Conservation (phyloP, 148 eudicot genomes). For the Chenopodium album region DNA sequence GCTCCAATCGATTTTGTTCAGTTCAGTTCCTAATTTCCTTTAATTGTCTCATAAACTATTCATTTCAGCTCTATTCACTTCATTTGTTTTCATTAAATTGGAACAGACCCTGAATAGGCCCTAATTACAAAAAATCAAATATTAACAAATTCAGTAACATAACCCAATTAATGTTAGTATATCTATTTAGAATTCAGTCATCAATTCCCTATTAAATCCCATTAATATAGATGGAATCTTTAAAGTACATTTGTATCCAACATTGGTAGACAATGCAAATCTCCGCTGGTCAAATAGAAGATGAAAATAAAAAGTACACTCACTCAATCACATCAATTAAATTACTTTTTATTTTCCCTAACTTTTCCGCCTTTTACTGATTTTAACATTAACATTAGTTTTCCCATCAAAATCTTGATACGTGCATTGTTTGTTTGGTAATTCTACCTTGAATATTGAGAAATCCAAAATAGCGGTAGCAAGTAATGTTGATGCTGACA, state of each 20-base stretch:
- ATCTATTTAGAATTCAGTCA: too few relatives aligned
- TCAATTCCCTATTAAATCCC: too few relatives aligned
- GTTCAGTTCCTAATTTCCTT: too few relatives aligned
- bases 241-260: neutral
- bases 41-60: too few relatives aligned
- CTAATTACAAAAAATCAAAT: too few relatives aligned
- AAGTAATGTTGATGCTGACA: slow-evolving; percentile 3
- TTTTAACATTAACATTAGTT: neutral
- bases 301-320: neutral
- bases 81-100: too few relatives aligned
- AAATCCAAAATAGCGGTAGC: neutral
- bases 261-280: neutral
- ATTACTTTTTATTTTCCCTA: too few relatives aligned
- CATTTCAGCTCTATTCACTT: too few relatives aligned
- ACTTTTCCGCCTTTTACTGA: neutral
- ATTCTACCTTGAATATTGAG: neutral
- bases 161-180: too few relatives aligned
- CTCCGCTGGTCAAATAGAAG: neutral
- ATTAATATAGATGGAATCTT: neutral
- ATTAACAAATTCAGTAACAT: too few relatives aligned
- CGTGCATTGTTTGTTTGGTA: neutral
- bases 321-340: neutral
- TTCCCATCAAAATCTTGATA: neutral
- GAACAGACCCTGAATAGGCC: too few relatives aligned
- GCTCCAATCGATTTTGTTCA: too few relatives aligned